Evolutionary conservation across 495 filamentous ascomycete genomes (phyloP).

Genomic region (Haplographium delicatum): DNA sequence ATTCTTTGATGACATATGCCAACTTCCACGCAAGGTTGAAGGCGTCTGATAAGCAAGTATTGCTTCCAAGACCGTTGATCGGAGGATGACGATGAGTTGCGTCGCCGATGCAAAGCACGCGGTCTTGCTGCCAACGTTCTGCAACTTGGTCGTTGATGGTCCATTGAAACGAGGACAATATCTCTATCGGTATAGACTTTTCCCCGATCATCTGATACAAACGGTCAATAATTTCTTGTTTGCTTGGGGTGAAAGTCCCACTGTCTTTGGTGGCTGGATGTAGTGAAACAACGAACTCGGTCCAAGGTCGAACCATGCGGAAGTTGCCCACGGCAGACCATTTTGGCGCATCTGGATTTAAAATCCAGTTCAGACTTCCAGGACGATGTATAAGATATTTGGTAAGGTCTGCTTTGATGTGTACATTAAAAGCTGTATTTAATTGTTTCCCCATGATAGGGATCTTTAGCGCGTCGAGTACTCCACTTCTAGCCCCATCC

Average conservation of each 20-base stretch:
- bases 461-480: constrained; percentile 39
- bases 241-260: background rate
- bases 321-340: constrained; percentile 33
- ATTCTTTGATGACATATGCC: constrained; percentile 33
- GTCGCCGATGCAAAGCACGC: constrained; percentile 43
- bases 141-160: constrained; percentile 40
- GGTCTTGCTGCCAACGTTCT: constrained; percentile 34
- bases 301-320: constrained; percentile 40
- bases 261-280: constrained; percentile 25
- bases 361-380: constrained; percentile 53
- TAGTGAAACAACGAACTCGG: constrained; percentile 37
- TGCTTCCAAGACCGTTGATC: constrained; percentile 40
- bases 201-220: constrained; percentile 49
- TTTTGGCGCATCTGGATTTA: constrained; percentile 31
- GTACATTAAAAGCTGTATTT: constrained; percentile 42
- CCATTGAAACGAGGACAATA: constrained; percentile 35
- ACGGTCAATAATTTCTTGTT: constrained; percentile 14
- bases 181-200: constrained; percentile 28
- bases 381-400: constrained; percentile 41
- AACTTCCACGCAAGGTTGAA: constrained; percentile 47
- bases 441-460: constrained; percentile 35
- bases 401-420: constrained; percentile 47
- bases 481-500: constrained; percentile 48
- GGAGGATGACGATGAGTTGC: constrained; percentile 42
- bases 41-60: constrained; percentile 45